Evolutionary conservation across 805 yeast genomes (phyloP).

Genomic region (Yamadazyma phyllophila): DNA sequence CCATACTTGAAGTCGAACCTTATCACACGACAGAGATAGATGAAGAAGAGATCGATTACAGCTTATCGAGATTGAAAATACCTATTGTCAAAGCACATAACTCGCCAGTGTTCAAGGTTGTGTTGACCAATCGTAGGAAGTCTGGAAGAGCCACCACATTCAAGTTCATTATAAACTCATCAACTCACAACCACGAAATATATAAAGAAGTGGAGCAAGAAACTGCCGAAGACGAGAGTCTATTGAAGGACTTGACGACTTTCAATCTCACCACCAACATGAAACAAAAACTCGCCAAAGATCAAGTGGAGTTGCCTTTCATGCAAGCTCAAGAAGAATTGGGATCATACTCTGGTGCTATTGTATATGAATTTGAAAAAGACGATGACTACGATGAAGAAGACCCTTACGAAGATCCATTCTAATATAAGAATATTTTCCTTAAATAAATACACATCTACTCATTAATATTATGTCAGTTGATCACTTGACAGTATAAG

Average conservation of each 20-base stretch:
- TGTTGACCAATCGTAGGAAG: slow-evolving; percentile 68
- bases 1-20: slow-evolving; percentile 64
- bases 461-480: neutral
- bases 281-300: slow-evolving; percentile 74
- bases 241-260: slow-evolving; percentile 76
- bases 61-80: slow-evolving; percentile 39
- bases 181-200: slow-evolving; percentile 40
- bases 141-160: slow-evolving; percentile 76
- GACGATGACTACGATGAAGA: slow-evolving; percentile 98
- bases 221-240: slow-evolving; percentile 45
- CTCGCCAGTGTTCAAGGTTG: slow-evolving; percentile 42
- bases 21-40: slow-evolving; percentile 26
- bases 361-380: slow-evolving; percentile 91
- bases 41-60: slow-evolving; percentile 47
- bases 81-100: slow-evolving; percentile 50
- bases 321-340: slow-evolving; percentile 78
- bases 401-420: slow-evolving; percentile 96
- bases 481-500: neutral
- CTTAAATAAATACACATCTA: neutral
- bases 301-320: slow-evolving; percentile 87
- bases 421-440: slow-evolving; percentile 33
- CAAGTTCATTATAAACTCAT: slow-evolving; percentile 51
- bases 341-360: slow-evolving; percentile 76
- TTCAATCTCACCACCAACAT: slow-evolving; percentile 77
- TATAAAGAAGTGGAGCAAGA: slow-evolving; percentile 20